Conservation (phyloP, 805 yeast genomes). For the Metschnikowia hibisci region DNA sequence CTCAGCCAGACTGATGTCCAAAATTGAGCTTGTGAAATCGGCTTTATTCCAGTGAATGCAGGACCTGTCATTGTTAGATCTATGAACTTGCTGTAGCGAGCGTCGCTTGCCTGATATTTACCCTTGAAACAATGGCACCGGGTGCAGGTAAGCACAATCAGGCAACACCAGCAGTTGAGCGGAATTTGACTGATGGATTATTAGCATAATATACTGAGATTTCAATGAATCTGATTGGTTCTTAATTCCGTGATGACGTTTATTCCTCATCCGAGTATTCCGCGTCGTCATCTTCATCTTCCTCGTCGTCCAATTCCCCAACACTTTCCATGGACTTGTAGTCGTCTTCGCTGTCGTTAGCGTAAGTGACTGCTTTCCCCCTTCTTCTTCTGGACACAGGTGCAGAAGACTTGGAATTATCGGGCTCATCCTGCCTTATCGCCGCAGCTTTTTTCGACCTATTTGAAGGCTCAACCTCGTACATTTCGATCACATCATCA, state of each 20-base stretch:
- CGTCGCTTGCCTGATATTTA: too few species aligned
- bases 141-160: too few species aligned
- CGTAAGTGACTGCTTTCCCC: slow-evolving; percentile 13
- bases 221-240: neutral
- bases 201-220: neutral
- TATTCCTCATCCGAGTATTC: slow-evolving; percentile 9
- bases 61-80: too few species aligned
- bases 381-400: slow-evolving; percentile 12
- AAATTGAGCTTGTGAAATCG: too few species aligned
- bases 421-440: slow-evolving; percentile 15
- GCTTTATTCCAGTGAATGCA: too few species aligned
- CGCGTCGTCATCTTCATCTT: slow-evolving; percentile 9
- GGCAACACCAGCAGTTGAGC: too few species aligned
- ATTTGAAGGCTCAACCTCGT: slow-evolving; percentile 2
- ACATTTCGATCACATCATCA: slow-evolving; percentile 7
- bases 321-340: slow-evolving; percentile 1
- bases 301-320: slow-evolving; percentile 8
- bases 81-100: too few species aligned
- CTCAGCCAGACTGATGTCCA: too few species aligned
- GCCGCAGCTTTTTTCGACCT: slow-evolving; percentile 6
- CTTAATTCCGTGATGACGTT: neutral
- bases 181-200: too few species aligned
- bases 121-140: too few species aligned
- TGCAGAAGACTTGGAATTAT: slow-evolving; percentile 10
- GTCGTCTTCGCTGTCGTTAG: slow-evolving; percentile 10